A percentile compares a stretch with the other conserved stretches of the same genome.
Evolutionary conservation across 164 flowering plant genomes (phyloP).

Genomic region (Umbilicus rupestris): DNA sequence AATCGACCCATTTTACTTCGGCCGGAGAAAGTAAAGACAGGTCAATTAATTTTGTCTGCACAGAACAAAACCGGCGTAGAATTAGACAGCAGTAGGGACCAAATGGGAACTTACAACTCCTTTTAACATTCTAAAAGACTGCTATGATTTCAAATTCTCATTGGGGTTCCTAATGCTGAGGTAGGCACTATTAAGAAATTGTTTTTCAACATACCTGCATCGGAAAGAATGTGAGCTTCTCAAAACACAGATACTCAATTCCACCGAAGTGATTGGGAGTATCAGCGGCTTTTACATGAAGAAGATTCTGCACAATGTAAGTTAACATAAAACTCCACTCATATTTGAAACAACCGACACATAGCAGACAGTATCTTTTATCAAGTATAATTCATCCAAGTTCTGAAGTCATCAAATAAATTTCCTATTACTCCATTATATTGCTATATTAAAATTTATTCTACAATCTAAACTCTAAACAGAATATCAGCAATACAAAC

Average conservation of each 20-base stretch:
- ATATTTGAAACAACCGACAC: background rate
- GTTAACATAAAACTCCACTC: background rate
- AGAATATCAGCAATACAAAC: background rate
- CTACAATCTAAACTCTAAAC: background rate
- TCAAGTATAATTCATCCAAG: background rate
- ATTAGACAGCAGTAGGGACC: background rate
- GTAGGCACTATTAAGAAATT: background rate
- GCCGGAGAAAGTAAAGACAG: slow-evolving; percentile 45
- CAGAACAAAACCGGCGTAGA: background rate
- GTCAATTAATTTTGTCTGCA: slow-evolving; percentile 72
- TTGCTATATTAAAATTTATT: no score
- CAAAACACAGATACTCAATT: slow-evolving; percentile 73
- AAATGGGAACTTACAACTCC: background rate
- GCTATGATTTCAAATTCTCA: no score
- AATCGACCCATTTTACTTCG: slow-evolving; percentile 80
- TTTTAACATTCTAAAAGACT: background rate
- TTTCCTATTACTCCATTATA: background rate
- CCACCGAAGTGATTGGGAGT: slow-evolving; percentile 87
- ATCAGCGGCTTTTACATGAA: slow-evolving; percentile 52
- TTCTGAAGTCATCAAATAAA: background rate
- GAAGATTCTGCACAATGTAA: slow-evolving; percentile 64
- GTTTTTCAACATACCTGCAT: slow-evolving; percentile 57
- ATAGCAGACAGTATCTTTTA: background rate
- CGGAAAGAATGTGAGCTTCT: slow-evolving; percentile 82
- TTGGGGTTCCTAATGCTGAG: background rate